Evolutionary conservation across 495 filamentous ascomycete species (phyloP).

Genomic region (Thermothielavioides terrestris): DNA sequence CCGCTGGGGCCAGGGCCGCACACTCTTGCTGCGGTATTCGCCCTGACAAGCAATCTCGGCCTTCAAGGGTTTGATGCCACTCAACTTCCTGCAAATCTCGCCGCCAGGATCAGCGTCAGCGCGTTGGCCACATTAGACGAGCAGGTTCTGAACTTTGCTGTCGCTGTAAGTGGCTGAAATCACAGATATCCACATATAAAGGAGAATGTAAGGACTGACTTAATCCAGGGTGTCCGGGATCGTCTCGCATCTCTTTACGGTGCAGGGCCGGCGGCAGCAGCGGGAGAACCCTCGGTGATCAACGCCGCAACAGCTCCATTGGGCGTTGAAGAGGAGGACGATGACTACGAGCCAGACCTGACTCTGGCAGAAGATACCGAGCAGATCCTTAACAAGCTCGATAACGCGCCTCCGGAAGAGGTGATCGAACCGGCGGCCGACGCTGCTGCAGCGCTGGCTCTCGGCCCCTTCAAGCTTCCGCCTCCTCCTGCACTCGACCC

Average conservation of each 20-base stretch:
- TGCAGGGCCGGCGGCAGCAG: slow-evolving; percentile 10
- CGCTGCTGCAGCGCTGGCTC: slow-evolving; percentile 38
- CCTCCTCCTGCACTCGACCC: slow-evolving; percentile 64
- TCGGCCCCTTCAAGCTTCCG: slow-evolving; percentile 64
- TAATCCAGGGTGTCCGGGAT: slow-evolving; percentile 28
- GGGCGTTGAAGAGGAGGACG: slow-evolving; percentile 61
- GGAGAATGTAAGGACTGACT: slow-evolving; percentile 13
- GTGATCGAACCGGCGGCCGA: slow-evolving; percentile 22
- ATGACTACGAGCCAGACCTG: slow-evolving; percentile 85
- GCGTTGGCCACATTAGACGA: slow-evolving; percentile 57
- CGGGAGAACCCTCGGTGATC: slow-evolving; percentile 29
- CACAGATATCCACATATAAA: neutral
- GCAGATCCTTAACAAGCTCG: slow-evolving; percentile 61
- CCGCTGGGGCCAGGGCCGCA: slow-evolving; percentile 64
- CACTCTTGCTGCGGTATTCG: slow-evolving; percentile 73
- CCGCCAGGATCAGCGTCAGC: slow-evolving; percentile 67
- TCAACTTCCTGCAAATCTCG: slow-evolving; percentile 60
- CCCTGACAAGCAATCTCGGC: slow-evolving; percentile 62
- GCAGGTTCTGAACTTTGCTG: slow-evolving; percentile 54
- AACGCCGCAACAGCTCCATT: slow-evolving; percentile 42
- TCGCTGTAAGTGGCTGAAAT: slow-evolving; percentile 43
- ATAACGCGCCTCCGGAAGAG: slow-evolving; percentile 51
- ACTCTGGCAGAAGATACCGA: slow-evolving; percentile 62
- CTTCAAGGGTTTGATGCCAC: slow-evolving; percentile 75
- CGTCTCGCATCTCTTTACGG: slow-evolving; percentile 29